Conservation (phyloP, 1,284 basidiomycete species). For the Laetiporus sulphureus region DNA sequence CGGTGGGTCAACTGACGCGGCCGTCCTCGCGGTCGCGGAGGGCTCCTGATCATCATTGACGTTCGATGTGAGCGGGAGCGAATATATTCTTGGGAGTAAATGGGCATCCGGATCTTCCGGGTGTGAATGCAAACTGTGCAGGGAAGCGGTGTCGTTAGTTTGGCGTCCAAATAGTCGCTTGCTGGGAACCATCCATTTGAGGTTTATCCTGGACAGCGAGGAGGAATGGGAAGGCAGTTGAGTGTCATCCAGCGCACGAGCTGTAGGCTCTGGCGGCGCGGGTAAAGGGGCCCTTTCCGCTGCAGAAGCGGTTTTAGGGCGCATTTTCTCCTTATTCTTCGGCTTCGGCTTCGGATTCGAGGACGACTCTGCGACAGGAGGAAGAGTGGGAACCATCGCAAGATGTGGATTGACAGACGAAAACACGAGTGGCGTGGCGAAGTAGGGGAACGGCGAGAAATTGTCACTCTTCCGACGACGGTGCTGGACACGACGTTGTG, state of each 20-base stretch:
- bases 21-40: background rate
- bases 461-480: too few species aligned
- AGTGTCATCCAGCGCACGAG: too few species aligned
- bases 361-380: conserved; percentile 10
- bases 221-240: background rate
- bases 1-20: background rate
- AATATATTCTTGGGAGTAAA: background rate
- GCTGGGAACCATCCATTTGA: conserved; percentile 1
- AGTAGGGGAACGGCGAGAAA: too few species aligned
- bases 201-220: background rate
- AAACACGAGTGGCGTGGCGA: conserved; percentile 10
- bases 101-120: background rate
- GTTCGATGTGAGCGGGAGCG: background rate
- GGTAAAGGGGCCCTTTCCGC: conserved; percentile 8
- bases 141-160: background rate
- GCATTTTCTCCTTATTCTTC: background rate
- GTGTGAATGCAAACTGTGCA: too few species aligned
- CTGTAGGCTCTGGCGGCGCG: background rate
- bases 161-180: conserved; percentile 1
- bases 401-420: conserved; percentile 12
- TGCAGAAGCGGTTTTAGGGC: conserved; percentile 5
- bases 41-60: background rate
- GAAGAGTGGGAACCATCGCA: too few species aligned
- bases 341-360: conserved; percentile 4
- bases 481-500: too few species aligned